Evolutionary conservation across 768 basidiomycete species (phyloP).

Genomic region (Mycena leptocephala): DNA sequence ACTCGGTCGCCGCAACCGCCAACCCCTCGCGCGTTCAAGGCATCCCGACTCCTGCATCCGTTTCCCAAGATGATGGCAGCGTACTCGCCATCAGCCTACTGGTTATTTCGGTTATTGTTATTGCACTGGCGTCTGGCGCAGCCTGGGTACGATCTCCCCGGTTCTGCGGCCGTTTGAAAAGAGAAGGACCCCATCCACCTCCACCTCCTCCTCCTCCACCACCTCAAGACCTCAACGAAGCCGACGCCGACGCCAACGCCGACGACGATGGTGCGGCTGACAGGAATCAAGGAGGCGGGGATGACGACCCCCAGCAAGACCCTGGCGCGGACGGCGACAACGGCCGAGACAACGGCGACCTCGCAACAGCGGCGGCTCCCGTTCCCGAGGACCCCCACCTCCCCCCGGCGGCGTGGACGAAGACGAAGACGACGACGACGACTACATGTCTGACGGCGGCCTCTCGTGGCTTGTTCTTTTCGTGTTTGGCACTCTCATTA

Average conservation of each 20-base stretch:
- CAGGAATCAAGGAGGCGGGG: neutral
- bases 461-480: neutral
- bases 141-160: too few species aligned
- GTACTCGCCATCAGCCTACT: too few species aligned
- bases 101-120: too few species aligned
- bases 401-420: neutral
- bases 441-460: neutral
- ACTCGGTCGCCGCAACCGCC: neutral
- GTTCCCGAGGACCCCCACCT: slow-evolving; percentile 17
- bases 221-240: too few species aligned
- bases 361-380: neutral
- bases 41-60: neutral
- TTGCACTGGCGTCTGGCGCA: too few species aligned
- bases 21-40: too few species aligned
- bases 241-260: neutral
- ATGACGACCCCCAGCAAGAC: neutral
- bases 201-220: neutral
- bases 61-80: too few species aligned
- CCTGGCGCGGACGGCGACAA: neutral
- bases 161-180: too few species aligned
- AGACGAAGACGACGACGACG: neutral
- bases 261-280: neutral
- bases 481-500: neutral
- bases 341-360: neutral
- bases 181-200: neutral